Evolutionary conservation across 2,329 filamentous ascomycete genomes (phyloP).

Genomic region (Nothomitra cinnamomea): DNA sequence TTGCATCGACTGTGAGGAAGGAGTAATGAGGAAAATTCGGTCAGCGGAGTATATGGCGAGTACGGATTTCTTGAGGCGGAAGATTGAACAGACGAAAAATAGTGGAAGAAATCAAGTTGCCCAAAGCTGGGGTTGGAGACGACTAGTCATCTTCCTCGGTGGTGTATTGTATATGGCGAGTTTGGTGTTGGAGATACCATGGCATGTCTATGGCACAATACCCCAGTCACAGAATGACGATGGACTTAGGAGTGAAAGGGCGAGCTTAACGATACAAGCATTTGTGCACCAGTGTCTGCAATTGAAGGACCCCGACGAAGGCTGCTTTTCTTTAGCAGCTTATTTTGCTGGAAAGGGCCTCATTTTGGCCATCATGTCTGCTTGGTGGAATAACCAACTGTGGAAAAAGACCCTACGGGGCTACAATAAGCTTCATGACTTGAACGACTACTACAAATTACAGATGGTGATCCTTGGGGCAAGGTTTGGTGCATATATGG

Average conservation of each 20-base stretch:
- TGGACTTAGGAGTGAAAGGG: neutral
- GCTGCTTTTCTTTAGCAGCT: neutral
- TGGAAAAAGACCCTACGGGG: conserved; percentile 25
- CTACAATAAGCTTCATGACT: conserved; percentile 24
- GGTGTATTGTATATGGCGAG: conserved; percentile 26
- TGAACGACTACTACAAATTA: conserved; percentile 28
- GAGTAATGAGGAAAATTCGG: conserved; percentile 51
- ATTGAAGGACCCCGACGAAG: neutral
- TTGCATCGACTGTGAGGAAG: conserved; percentile 62
- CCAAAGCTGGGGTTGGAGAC: conserved; percentile 24
- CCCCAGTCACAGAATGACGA: conserved; percentile 9
- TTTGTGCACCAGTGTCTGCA: neutral
- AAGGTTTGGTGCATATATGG: conserved; percentile 27
- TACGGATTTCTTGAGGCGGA: conserved; percentile 59
- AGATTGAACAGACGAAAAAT: conserved; percentile 43
- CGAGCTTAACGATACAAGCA: neutral
- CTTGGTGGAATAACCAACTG: conserved; percentile 33
- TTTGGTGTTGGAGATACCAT: conserved; percentile 25
- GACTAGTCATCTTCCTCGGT: conserved; percentile 25
- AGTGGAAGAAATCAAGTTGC: conserved; percentile 11
- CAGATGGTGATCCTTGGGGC: conserved; percentile 28
- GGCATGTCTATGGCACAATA: conserved; percentile 23
- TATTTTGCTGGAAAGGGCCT: conserved; percentile 22
- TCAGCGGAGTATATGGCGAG: conserved; percentile 65
- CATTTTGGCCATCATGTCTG: conserved; percentile 24